Evolutionary conservation across 1,284 basidiomycete species (phyloP), one percentile per base, ranked within the genome.

Genomic region (Sphagnurus paluster): DNA sequence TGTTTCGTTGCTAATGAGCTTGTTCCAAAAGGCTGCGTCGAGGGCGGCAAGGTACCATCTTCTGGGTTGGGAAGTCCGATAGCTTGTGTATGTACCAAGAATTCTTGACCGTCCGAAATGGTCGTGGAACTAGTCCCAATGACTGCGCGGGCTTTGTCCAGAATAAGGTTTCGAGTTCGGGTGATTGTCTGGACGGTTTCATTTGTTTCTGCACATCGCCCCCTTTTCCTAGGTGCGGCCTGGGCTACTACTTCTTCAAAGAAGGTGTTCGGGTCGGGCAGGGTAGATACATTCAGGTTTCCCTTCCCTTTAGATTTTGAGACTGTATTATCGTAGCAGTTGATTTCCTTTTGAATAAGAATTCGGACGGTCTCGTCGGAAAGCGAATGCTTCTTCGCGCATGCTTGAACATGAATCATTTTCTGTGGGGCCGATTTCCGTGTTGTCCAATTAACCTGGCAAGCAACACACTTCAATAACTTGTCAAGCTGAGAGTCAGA

Each of bases 381-480:
- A 42, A 85, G 63, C 2, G 65, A 64, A 21, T 72, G 68, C 60
- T 82, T 87, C 62, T 76, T 80, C 16, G 84, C 79, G 59, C 89
- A 92, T 1, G 71, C 64, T 40, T 74, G 71, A 17, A 92, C 77
- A 57, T 92, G 89, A 2, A 70, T 59, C 56, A 78, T 63, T 60
- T 90, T 90, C 53, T 85, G 76, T 9, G 63, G 53, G 13, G 67
- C 66, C 5, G 76, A 75, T 61, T 92, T 92, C 41, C 76, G 70
- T 5, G 75, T 64, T 2, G 85, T 89, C 88, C 88, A 92, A 0
- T 64, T 62, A 8, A 75, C 59, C 29, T 80, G 75, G 56, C 89
- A 92, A 37, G 75, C 73, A 35, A 89, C 71, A 54, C 88, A 91
- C 54, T 70, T 79, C 9, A 65, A 59, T 1, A 90, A 58, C 14